Base-by-base conservation (phyloP, 768 basidiomycete species). In the Serendipita vermifera region DNA sequence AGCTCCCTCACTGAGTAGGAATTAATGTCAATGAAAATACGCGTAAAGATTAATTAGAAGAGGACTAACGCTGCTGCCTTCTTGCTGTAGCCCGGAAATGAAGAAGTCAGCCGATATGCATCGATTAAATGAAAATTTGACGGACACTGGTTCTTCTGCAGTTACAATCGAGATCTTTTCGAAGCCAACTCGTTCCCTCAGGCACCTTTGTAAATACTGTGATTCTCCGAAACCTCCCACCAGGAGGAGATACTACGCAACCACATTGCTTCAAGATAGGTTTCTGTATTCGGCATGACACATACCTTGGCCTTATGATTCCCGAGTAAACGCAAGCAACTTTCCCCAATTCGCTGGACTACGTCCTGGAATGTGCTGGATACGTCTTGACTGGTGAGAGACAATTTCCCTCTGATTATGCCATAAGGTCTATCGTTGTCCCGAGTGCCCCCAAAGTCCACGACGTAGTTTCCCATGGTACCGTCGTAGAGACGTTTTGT, bases 221-320 rank as follows among this genome's bases (percentile, higher is more conserved):
- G 55, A 56, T 43, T 56, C 55, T 7, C 38, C 55, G 32, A 56
- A 56, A 6, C 55, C 55, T 6, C 55, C 55, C 9, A 56, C 55
- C 14, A 56, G 55, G 22, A 51, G n/a, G 7, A 51, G 46, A 29
- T 51, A 29, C 46, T 51, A 51, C 9, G 22, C 7, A 14, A 4
- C 46, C 22, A 15, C 31, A 7, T 26, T 36, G 35, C 9, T 9
- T 9, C n/a, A n/a, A n/a, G 9, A 9, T 9, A 9, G 35, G 35
- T 36, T 9, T n/a, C 35, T 9, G 35, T n/a, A 36, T 9, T 36
- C 9, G n/a, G 9, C n/a, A 36, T 36, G n/a, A n/a, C n/a, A n/a
- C 46, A 26, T 15, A 51, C 46, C 11, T 51, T 20, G 29, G 31
- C n/a, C 32, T 51, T 51, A 7, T 29, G 11, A 13, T n/a, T 29